Base-by-base conservation (phyloP, 2,329 filamentous ascomycete species). In the Dactylellina sp. region DNA sequence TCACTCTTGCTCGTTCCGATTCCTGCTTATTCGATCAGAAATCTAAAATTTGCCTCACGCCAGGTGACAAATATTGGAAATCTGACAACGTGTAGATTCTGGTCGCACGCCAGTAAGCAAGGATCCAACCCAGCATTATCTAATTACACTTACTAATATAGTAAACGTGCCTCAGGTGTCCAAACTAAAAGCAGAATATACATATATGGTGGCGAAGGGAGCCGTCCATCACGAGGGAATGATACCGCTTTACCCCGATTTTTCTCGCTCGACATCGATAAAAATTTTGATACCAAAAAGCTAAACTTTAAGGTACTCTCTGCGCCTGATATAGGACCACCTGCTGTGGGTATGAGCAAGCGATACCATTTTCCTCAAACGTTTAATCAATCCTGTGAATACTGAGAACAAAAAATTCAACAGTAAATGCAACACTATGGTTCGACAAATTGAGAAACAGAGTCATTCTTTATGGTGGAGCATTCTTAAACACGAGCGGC, bases 361-460 rank as follows among this genome's bases (percentile, higher is more conserved):
- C 46, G 14, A 16, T 53, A 7, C 5, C 5, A 22, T 55, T 55
- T 22, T 3, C 14, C 32, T 22, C 18, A 22, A 39, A 18, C 16
- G n/a, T 42, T n/a, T 42, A n/a, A 42, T 46, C 5, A 9, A 4
- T 5, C 12, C 5, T 40, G n/a, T 14, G 5, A 37, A 32, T 11
- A 25, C 25, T 16, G 22, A 6, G 25, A 0, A 47, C 16, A 1
- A 37, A 16, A 64, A 6, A 18, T 16, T 42, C 14, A 7, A 22
- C 12, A 74, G 70, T 32, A 5, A 74, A 74, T 52, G 70, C 70
- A 50, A 66, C 70, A 7, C 35, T 74, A 9, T 74, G 61, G 70
- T 53, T 44, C 1, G 70, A 74, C 25, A 7, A 62, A 42, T 35
- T 61, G 20, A 44, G 61, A 9, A 56, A 44, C 37, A 65, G 55